These are phyloP conservation scores for Globisporangium barbulae DNA, from an alignment of 352 stramenopile species.

Conservation along the genomic window DNA sequence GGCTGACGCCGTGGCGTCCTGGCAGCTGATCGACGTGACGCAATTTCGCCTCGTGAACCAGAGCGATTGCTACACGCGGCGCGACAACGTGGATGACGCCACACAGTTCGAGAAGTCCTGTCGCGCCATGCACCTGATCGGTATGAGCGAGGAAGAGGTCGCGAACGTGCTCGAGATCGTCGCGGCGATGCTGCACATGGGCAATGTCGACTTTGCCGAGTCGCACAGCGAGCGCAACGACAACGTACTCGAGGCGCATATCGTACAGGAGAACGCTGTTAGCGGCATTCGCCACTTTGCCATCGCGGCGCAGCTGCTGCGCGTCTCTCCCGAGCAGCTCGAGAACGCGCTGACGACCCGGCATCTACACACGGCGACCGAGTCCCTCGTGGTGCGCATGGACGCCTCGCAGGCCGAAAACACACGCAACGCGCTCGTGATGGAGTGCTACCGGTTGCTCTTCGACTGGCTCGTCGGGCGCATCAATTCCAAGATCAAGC, in stretches of 20 bases:
- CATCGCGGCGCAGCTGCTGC: slow-evolving; percentile 52
- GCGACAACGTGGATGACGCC: slow-evolving; percentile 64
- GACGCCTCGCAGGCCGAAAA: slow-evolving; percentile 65
- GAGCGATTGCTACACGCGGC: slow-evolving; percentile 59
- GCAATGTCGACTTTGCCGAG: slow-evolving; percentile 72
- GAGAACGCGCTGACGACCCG: slow-evolving; percentile 62
- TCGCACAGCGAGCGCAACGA: slow-evolving; percentile 18
- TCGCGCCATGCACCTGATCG: slow-evolving; percentile 76
- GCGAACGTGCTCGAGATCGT: slow-evolving; percentile 70
- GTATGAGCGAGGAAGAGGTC: slow-evolving; percentile 57
- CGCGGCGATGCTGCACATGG: slow-evolving; percentile 83
- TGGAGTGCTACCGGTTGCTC: slow-evolving; percentile 90
- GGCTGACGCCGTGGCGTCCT: slow-evolving; percentile 15
- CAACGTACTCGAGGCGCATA: slow-evolving; percentile 24
- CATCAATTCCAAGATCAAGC: slow-evolving; percentile 88
- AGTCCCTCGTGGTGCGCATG: slow-evolving; percentile 69
- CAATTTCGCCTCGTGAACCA: slow-evolving; percentile 72
- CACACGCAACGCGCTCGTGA: slow-evolving; percentile 87
- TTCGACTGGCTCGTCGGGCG: slow-evolving; percentile 94
- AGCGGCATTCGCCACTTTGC: slow-evolving; percentile 35
- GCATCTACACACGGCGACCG: slow-evolving; percentile 57
- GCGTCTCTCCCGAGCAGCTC: slow-evolving; percentile 50
- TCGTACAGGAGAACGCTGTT: slow-evolving; percentile 5
- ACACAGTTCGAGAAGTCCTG: slow-evolving; percentile 59
- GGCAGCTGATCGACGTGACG: slow-evolving; percentile 32